A percentile compares a stretch with the other conserved stretches of the same genome.
Conservation (phyloP, 257 asterid genomes). For the Knoxia roxburghii region DNA sequence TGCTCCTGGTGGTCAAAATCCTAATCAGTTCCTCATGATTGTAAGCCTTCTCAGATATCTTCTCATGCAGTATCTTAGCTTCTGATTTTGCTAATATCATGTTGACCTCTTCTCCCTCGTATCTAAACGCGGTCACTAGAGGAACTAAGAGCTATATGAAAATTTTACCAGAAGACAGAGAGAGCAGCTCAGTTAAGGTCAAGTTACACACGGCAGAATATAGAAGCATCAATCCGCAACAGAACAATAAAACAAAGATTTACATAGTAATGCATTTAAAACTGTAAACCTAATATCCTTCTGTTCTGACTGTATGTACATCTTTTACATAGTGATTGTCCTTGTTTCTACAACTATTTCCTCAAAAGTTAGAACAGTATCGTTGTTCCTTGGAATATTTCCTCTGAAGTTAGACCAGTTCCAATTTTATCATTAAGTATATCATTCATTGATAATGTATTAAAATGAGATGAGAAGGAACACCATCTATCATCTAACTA, state of each 20-base stretch:
- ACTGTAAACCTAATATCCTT: not conserved
- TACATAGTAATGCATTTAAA: not conserved
- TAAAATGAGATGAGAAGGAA: not conserved
- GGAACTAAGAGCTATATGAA: slow-evolving; percentile 79
- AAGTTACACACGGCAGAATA: not conserved
- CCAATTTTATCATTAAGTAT: not conserved
- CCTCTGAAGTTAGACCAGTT: not conserved
- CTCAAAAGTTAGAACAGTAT: not conserved
- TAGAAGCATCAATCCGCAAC: too few relatives aligned
- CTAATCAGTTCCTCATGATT: slow-evolving; percentile 64
- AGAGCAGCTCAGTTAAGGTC: not conserved
- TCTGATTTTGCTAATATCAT: slow-evolving; percentile 65
- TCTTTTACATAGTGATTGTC: not conserved
- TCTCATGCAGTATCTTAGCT: slow-evolving; percentile 71
- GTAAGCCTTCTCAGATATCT: slow-evolving; percentile 62
- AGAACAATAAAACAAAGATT: too few relatives aligned
- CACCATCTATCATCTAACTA: not conserved
- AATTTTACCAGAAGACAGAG: not conserved
- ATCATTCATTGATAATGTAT: not conserved
- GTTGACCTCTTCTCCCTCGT: slow-evolving; percentile 77
- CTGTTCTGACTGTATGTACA: not conserved
- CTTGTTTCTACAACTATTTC: not conserved
- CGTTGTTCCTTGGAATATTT: not conserved
- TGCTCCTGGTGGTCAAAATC: slow-evolving; percentile 79
- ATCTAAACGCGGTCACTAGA: slow-evolving; percentile 75